Evolutionary conservation across 2,329 filamentous ascomycete species (phyloP).

Genomic region (Alternaria sp.): DNA sequence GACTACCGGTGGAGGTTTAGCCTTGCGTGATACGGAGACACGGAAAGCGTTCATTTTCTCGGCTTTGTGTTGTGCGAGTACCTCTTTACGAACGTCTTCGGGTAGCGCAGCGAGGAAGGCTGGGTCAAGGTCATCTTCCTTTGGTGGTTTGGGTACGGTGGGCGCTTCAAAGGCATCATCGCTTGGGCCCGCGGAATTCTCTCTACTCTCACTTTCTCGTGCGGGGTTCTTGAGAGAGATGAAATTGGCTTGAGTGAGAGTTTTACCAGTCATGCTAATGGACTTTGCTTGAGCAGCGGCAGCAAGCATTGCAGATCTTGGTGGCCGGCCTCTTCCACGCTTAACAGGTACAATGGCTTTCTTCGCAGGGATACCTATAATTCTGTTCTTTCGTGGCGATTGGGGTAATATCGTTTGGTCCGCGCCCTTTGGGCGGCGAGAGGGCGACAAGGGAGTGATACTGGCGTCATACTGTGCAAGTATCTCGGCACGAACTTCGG

Average conservation of each 20-base stretch:
- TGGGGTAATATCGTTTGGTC: slow-evolving; percentile 47
- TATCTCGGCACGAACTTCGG: slow-evolving; percentile 84
- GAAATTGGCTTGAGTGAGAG: slow-evolving; percentile 76
- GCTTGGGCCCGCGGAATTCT: slow-evolving; percentile 23
- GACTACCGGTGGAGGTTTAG: slow-evolving; percentile 6
- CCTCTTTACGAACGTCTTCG: slow-evolving; percentile 68
- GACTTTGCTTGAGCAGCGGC: slow-evolving; percentile 59
- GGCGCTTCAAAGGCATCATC: slow-evolving; percentile 34
- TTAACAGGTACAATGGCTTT: slow-evolving; percentile 66
- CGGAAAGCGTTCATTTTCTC: slow-evolving; percentile 33
- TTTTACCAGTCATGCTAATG: slow-evolving; percentile 35
- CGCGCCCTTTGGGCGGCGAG: slow-evolving; percentile 44
- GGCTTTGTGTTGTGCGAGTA: slow-evolving; percentile 72
- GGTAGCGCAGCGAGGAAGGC: slow-evolving; percentile 84
- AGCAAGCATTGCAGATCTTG: slow-evolving; percentile 46
- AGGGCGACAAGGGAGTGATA: slow-evolving; percentile 35
- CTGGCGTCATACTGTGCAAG: slow-evolving; percentile 68
- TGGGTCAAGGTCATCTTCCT: slow-evolving; percentile 45
- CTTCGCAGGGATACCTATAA: slow-evolving; percentile 57
- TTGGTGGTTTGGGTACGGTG: background rate
- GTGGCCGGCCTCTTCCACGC: slow-evolving; percentile 65
- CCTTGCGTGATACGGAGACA: slow-evolving; percentile 39
- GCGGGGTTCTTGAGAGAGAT: slow-evolving; percentile 50
- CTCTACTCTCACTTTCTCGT: slow-evolving; percentile 15
- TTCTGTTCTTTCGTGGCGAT: slow-evolving; percentile 59